Base-by-base conservation (phyloP, 768 basidiomycete species). In the Auricularia auricula-judae region DNA sequence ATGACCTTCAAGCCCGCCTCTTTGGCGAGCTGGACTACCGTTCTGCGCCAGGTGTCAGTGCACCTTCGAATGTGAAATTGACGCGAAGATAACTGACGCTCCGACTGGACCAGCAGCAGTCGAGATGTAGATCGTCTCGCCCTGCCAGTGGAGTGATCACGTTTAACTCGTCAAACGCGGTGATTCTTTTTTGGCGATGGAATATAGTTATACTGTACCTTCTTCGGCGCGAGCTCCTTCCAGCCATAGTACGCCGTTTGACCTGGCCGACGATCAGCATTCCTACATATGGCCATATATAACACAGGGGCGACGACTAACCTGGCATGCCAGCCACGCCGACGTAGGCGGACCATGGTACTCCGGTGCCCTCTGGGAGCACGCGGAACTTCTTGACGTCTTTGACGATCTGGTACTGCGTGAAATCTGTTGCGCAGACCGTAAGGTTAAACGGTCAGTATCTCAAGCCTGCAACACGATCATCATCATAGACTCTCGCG, bases 101-200 rank as follows among this genome's bases (percentile, higher is more conserved):
- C 87, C 88, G 35, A 90, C 86, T 16, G 85, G 54, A 67, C 80
- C 80, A 8, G 77, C 75, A 0, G 76, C 82, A 3, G 80, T 74
- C 1, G 74, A 75, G 16, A 86, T 76, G 66, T 83, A 85, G 18
- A 76, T 79, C 1, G 74, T 76, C 65, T 85, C 81, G 7, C 83
- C 83, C 76, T 79, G 53, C 16, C 33, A 23, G 11, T 47, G 23
- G 29, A 42, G 35, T 18, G 29, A 16, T 34, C 62, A 36, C 16
- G 14, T 10, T 11, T 12, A 10, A 21, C 16, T 0, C 29, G 29
- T 29, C 29, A 29, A 29, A 29, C 29, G 29, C 29, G 29, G 29
- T 29, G 2, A 29, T 29, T 29, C 29, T 29, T 29, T 29, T 29
- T 29, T 29, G 29, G 62, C 3, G 23, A 33, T n/a, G 4, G 11